These are phyloP conservation scores for Echites panduratus DNA, from an alignment of 257 asterid genomes.

Conservation along the genomic window DNA sequence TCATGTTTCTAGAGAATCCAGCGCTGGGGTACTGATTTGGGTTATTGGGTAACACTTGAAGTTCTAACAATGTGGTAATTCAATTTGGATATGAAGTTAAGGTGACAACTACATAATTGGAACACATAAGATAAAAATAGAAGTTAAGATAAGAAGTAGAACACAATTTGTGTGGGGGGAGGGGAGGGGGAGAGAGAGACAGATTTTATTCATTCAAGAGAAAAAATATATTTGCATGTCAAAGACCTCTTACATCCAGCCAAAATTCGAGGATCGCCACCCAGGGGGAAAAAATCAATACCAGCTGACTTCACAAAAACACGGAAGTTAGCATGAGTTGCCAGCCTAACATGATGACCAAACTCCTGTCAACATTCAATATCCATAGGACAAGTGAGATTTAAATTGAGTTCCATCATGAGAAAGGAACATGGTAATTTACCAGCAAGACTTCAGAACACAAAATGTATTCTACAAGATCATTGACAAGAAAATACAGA, in stretches of 20 bases:
- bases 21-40: background rate
- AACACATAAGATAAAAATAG: background rate
- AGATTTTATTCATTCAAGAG: background rate
- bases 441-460: background rate
- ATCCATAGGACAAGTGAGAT: constrained; percentile 20
- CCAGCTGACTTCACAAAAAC: constrained; percentile 87
- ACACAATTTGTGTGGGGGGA: background rate
- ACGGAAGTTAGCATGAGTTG: constrained; percentile 84
- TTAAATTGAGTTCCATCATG: background rate
- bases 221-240: constrained; percentile 19
- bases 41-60: background rate
- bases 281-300: constrained; percentile 82
- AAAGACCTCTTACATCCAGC: constrained; percentile 95
- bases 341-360: constrained; percentile 91
- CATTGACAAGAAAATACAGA: background rate
- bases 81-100: background rate
- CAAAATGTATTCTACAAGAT: background rate
- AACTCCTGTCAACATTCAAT: constrained; percentile 44
- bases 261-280: constrained; percentile 97
- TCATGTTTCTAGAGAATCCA: background rate
- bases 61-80: background rate
- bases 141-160: background rate
- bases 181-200: too few relatives aligned
- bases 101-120: background rate
- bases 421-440: background rate